A percentile compares a stretch with the other conserved stretches of the same genome.
These are phyloP conservation scores for Marasmius tenuissimus DNA, from an alignment of 1,284 basidiomycete genomes.

Conservation along the genomic window DNA sequence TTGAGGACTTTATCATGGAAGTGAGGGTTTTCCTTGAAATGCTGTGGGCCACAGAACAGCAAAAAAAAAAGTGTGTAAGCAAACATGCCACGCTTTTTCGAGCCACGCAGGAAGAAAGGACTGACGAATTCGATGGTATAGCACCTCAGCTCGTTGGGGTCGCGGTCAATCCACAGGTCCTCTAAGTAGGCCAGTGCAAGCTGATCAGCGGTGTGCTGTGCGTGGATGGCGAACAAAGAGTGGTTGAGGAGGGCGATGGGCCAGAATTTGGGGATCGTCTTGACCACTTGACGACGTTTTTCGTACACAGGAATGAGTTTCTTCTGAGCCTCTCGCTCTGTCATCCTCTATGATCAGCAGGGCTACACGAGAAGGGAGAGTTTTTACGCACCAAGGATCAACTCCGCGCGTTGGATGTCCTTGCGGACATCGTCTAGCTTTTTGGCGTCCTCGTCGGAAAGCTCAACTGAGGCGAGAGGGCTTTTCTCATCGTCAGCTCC, in stretches of 20 bases:
- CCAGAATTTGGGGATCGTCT: conserved; percentile 76
- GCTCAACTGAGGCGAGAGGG: conserved; percentile 61
- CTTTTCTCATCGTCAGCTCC: conserved; percentile 70
- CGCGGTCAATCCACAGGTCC: conserved; percentile 76
- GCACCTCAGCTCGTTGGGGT: conserved; percentile 64
- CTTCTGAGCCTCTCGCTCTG: conserved; percentile 64
- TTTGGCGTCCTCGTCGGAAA: conserved; percentile 66
- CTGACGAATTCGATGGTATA: conserved; percentile 81
- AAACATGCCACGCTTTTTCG: not conserved
- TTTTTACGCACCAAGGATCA: conserved; percentile 62
- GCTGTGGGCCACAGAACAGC: conserved; percentile 34
- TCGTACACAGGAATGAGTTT: conserved; percentile 62
- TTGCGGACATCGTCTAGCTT: conserved; percentile 64
- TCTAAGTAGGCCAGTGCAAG: conserved; percentile 74
- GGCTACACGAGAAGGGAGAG: not conserved
- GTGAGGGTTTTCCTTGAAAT: conserved; percentile 83
- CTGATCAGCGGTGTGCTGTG: conserved; percentile 69
- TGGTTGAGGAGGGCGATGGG: conserved; percentile 75
- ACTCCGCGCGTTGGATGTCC: conserved; percentile 66
- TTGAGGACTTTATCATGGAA: conserved; percentile 73
- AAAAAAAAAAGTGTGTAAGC: not conserved
- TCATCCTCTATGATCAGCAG: conserved; percentile 4
- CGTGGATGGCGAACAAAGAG: conserved; percentile 55
- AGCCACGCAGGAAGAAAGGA: conserved; percentile 18
- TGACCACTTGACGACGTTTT: conserved; percentile 64